Base-by-base conservation (phyloP, 2,329 filamentous ascomycete species). In the Cladosporium sp. region DNA sequence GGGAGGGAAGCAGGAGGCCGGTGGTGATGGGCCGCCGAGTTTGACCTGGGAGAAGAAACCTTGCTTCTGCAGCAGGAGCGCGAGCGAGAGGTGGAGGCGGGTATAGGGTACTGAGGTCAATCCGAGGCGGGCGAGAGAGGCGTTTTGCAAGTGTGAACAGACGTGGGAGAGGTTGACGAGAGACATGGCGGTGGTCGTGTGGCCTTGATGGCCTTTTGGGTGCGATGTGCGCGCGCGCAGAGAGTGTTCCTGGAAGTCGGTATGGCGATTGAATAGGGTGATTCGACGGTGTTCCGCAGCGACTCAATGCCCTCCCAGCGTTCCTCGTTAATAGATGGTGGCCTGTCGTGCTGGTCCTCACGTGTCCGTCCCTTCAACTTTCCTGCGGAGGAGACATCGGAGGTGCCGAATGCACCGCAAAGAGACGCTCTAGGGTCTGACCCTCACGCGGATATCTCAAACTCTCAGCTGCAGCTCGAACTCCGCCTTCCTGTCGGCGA, bases 71-170 rank as follows among this genome's bases (percentile, higher is more conserved):
- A 97, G 82, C 38, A 89, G 88, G 19, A 94, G 82, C 54, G 85
- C 82, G 15, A 96, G 80, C 45, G 79, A 79, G 62, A 95, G 85
- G 79, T 94, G 92, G 72, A 92, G 85, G 66, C 92, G 92, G 51
- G 85, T 87, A 77, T 88, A 87, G 47, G 88, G 86, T 63, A 96
- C 83, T 7, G 90, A 95, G 34, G 92, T 96, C 52, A 96, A 80
- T 65, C 88, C 89, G 0, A 97, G 85, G 1, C 88, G 86, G n/a
- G 89, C 90, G 69, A 86, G 86, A 59, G 88, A 88, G 65, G 89
- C 90, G 80, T 97, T 97, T 74, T 94, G 90, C 59, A 97, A 82
- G 78, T 96, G 92, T 65, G 91, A 92, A 82, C 90, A 95, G 76
- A 92, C 85, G 79, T 93, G 80, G 68, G 85, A 82, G 64, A 96